Evolutionary conservation across 768 basidiomycete genomes (phyloP), one percentile per base, ranked within the genome.

Genomic region (Kwoniella sp.): DNA sequence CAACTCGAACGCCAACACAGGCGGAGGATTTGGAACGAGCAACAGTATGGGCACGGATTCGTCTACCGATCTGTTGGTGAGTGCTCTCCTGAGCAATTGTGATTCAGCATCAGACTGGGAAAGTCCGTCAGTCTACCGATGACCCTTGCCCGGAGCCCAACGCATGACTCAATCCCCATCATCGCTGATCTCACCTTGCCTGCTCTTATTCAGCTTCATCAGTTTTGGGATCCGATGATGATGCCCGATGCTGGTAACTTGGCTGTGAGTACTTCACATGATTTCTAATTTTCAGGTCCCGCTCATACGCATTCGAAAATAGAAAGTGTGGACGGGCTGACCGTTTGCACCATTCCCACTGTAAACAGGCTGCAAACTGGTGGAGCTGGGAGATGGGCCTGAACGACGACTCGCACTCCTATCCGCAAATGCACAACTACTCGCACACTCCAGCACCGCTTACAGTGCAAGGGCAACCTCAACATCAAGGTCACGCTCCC

Each of bases 221-320:
- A 65, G 44, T 65, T 65, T 58, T 65, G 64, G 64, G 64, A 65
- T 46, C 64, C 64, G 19, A 65, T 58, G 56, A 60, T 65, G 58
- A 27, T 65, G 52, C 36, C 56, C 19, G 62, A 64, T 29, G 56
- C 55, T 17, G 56, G 56, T 15, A 51, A 57, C 7, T 13, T 64
- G 25, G 55, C 49, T 29, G 62, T 64, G 55, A 63, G 61, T 63
- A 10, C 25, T 27, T 0, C 6, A 7, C 22, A 7, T 33, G 26
- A 37, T 55, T 12, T 33, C 33, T 6, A 6, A 6, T 25, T 9
- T 8, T 12, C 36, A 44, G 25, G n/a, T n/a, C n/a, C n/a, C n/a
- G n/a, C n/a, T n/a, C n/a, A n/a, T n/a, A n/a, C n/a, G n/a, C n/a
- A n/a, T n/a, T n/a, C n/a, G n/a, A 33, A 33, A 33, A 33, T 33